phyloP scores from a whole-genome alignment of 2,329 filamentous ascomycete species.

The Zymoseptoria ardabiliae region DNA sequence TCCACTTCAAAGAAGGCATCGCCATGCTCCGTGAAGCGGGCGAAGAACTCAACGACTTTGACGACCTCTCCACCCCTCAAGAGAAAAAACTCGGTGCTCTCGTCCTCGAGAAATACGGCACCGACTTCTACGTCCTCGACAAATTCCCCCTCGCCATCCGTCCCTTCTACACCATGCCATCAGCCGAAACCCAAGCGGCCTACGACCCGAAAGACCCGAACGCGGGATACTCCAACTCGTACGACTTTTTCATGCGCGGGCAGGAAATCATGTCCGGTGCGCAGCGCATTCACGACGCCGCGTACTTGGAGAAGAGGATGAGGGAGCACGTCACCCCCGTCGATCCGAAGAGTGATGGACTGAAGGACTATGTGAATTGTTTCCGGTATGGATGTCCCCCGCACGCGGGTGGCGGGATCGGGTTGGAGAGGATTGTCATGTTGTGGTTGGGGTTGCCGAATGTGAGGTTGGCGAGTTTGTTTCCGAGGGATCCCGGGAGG shows the following conservation, averaged over 20 bases:
- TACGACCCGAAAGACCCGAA: slow-evolving; percentile 38
- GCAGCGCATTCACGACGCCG: slow-evolving; percentile 58
- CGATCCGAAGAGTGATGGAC: slow-evolving; percentile 51
- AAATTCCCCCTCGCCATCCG: slow-evolving; percentile 87
- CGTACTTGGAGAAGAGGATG: slow-evolving; percentile 53
- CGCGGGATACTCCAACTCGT: slow-evolving; percentile 55
- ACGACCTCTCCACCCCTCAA: slow-evolving; percentile 72
- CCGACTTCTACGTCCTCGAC: slow-evolving; percentile 95
- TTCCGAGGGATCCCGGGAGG: slow-evolving; percentile 57
- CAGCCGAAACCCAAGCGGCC: slow-evolving; percentile 51
- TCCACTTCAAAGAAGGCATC: slow-evolving; percentile 73
- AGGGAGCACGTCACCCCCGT: slow-evolving; percentile 48
- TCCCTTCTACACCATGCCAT: slow-evolving; percentile 87
- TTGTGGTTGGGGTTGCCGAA: slow-evolving; percentile 60
- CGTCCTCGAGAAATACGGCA: slow-evolving; percentile 79
- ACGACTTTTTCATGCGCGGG: slow-evolving; percentile 65
- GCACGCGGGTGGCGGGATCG: slow-evolving; percentile 59
- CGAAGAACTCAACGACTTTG: slow-evolving; percentile 66
- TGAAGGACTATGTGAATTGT: slow-evolving; percentile 56
- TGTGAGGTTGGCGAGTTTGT: slow-evolving; percentile 54
- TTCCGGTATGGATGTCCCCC: slow-evolving; percentile 59
- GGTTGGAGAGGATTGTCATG: slow-evolving; percentile 59
- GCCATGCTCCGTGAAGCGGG: slow-evolving; percentile 70
- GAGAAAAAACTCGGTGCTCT: slow-evolving; percentile 85
- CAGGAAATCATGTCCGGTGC: slow-evolving; percentile 63